Conservation (phyloP, 2,329 filamentous ascomycete species). For the Diaporthe humulicola region DNA sequence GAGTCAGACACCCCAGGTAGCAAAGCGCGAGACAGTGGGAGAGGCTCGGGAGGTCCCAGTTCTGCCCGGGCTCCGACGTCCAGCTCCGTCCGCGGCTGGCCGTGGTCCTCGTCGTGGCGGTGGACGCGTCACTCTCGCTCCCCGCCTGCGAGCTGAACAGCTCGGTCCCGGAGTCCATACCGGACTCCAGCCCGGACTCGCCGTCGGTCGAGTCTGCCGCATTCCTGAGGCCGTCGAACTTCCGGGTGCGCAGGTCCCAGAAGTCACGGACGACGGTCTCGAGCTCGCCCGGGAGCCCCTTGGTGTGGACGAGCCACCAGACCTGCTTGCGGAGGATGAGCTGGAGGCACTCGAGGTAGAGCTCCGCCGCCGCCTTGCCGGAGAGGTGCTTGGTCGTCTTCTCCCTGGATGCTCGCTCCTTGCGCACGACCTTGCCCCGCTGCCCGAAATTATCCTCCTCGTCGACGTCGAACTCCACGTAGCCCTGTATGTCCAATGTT, state of each 20-base stretch:
- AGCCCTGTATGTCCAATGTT: constrained; percentile 54
- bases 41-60: constrained; percentile 73
- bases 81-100: constrained; percentile 56
- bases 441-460: constrained; percentile 79
- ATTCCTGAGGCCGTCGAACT: constrained; percentile 66
- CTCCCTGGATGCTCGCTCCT: constrained; percentile 69
- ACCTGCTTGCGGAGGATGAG: constrained; percentile 87
- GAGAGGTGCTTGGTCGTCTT: constrained; percentile 68
- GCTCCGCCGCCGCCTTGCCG: constrained; percentile 78
- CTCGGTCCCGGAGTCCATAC: constrained; percentile 50
- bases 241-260: constrained; percentile 79
- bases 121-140: constrained; percentile 46
- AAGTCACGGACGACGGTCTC: constrained; percentile 86
- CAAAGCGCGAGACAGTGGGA: constrained; percentile 83
- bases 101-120: constrained; percentile 49
- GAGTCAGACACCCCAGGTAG: constrained; percentile 82
- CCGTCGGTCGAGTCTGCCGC: constrained; percentile 53
- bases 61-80: constrained; percentile 58
- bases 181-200: constrained; percentile 48
- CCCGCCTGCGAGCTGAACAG: constrained; percentile 72
- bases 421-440: constrained; percentile 65
- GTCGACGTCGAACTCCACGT: constrained; percentile 67
- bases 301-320: constrained; percentile 76
- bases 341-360: constrained; percentile 89
- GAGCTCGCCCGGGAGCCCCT: constrained; percentile 78